Conservation (phyloP, 805 yeast species). For the Kodamaea hsintzibuensis region DNA sequence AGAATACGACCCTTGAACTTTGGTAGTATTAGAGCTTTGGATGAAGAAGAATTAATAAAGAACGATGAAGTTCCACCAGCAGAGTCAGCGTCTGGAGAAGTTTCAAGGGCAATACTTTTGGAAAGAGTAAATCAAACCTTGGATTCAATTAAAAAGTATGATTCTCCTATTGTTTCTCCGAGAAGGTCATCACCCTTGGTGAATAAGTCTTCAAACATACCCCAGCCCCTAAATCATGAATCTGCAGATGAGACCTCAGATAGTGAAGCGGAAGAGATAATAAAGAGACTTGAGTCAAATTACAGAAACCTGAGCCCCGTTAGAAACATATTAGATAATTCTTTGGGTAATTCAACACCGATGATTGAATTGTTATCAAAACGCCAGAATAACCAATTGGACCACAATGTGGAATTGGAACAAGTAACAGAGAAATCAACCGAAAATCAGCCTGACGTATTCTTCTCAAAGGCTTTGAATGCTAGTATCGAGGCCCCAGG, state of each 20-base stretch:
- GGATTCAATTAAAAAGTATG: constrained; percentile 12
- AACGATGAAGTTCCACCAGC: constrained; percentile 14
- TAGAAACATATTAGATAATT: neutral
- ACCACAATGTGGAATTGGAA: neutral
- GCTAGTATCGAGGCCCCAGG: neutral
- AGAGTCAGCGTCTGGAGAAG: constrained; percentile 10
- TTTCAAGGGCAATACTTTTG: constrained; percentile 13
- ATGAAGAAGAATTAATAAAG: constrained; percentile 13
- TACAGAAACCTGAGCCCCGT: constrained; percentile 11
- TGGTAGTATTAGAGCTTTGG: neutral
- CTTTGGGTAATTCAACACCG: constrained; percentile 14
- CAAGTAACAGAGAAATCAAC: neutral
- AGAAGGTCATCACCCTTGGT: constrained; percentile 5
- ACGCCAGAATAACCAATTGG: neutral
- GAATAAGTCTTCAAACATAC: neutral
- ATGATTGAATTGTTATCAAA: neutral
- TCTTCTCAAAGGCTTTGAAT: neutral
- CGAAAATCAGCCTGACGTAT: neutral
- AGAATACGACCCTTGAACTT: constrained; percentile 17
- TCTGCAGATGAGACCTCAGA: constrained; percentile 8
- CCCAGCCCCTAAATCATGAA: neutral
- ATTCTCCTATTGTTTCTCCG: constrained; percentile 2
- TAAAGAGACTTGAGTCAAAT: constrained; percentile 10
- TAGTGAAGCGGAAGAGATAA: constrained; percentile 10
- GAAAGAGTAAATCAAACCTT: constrained; percentile 16